These are phyloP conservation scores for Coriolopsis trogii DNA, from an alignment of 1,284 basidiomycete species.

Conservation along the genomic window DNA sequence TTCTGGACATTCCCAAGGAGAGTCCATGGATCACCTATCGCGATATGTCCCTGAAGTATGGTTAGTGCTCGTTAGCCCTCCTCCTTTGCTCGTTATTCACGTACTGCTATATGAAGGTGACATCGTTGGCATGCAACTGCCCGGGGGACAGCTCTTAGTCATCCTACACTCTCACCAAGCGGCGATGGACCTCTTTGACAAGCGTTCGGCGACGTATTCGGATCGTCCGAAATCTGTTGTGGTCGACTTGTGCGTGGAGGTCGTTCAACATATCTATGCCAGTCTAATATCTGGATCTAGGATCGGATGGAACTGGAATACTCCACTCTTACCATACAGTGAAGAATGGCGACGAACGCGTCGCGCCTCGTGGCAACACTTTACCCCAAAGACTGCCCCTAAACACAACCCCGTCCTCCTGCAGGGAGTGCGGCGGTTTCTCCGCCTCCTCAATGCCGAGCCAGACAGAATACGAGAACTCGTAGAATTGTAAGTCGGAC, in stretches of 20 bases:
- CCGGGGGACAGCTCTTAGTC: slow-evolving; percentile 4
- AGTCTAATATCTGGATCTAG: background rate
- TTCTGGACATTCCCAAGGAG: slow-evolving; percentile 5
- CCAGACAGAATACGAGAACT: slow-evolving; percentile 7
- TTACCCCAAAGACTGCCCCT: slow-evolving; percentile 1
- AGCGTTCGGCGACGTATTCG: slow-evolving; percentile 10
- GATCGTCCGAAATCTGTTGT: slow-evolving; percentile 10
- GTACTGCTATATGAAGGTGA: background rate
- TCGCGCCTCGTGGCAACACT: slow-evolving; percentile 9
- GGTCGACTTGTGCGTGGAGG: slow-evolving; percentile 3
- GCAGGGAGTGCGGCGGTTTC: slow-evolving; percentile 3
- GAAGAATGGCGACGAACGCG: slow-evolving; percentile 12
- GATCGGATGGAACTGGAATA: slow-evolving; percentile 15
- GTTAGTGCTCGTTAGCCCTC: background rate
- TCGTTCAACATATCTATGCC: background rate
- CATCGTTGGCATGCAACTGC: slow-evolving; percentile 4
- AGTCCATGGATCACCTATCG: slow-evolving; percentile 8
- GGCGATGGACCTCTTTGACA: slow-evolving; percentile 10
- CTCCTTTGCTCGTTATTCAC: background rate
- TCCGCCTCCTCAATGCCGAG: slow-evolving; percentile 6
- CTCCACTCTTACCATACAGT: slow-evolving; percentile 7
- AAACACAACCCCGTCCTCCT: slow-evolving; percentile 6
- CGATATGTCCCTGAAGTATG: slow-evolving; percentile 8
- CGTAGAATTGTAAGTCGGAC: slow-evolving; percentile 2
- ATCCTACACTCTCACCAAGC: slow-evolving; percentile 7